Percentiles rank a stretch among this genome's conserved stretches.
These are phyloP conservation scores for Amborella trichopoda DNA, from an alignment of 164 flowering plant species.

Conservation along the genomic window DNA sequence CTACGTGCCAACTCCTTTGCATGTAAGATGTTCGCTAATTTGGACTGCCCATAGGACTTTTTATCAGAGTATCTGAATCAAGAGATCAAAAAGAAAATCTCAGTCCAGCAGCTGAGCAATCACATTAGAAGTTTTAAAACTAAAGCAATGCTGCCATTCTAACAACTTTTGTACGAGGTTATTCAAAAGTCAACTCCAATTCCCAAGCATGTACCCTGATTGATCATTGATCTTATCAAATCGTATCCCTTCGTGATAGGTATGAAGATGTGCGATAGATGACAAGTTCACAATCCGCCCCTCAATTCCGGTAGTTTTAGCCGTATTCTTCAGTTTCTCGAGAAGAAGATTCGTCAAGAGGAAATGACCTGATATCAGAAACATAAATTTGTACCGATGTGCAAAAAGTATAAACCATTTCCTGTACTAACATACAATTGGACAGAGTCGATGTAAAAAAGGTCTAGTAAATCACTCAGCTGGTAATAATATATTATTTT, in stretches of 20 bases:
- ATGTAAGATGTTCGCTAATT: constrained; percentile 81
- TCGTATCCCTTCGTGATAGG: constrained; percentile 52
- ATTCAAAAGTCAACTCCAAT: no score
- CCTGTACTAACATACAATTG: no score
- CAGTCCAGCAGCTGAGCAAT: no score
- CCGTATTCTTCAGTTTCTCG: constrained; percentile 81
- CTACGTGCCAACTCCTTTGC: constrained; percentile 81
- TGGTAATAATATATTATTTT: no score
- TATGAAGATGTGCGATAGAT: constrained; percentile 66
- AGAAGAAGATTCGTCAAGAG: constrained; percentile 82
- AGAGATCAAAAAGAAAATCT: background rate
- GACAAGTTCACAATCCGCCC: constrained; percentile 92
- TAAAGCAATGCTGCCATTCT: no score
- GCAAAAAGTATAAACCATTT: no score
- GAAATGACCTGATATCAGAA: constrained; percentile 96
- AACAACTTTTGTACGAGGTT: no score
- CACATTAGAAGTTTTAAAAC: no score
- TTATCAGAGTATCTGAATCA: constrained; percentile 66
- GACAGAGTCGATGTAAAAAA: no score
- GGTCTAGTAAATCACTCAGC: no score
- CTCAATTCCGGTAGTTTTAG: constrained; percentile 45
- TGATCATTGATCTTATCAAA: constrained; percentile 56
- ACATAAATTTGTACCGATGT: no score
- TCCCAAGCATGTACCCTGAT: constrained; percentile 25
- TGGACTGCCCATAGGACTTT: constrained; percentile 93